phyloP scores from a whole-genome alignment of 768 basidiomycete species.

The Tricholomella constricta region DNA sequence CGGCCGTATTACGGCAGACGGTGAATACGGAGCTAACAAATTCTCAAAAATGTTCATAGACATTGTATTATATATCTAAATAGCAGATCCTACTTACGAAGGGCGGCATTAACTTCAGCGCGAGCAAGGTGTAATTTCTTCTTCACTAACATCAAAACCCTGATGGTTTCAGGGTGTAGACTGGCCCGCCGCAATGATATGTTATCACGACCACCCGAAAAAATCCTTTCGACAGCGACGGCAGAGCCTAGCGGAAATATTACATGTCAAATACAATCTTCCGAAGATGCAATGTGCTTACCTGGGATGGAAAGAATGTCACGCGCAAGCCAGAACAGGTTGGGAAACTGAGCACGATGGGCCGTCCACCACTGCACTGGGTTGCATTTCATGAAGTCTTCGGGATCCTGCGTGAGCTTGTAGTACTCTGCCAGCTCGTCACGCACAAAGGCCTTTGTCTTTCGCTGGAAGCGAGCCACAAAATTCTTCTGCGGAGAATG shows the following conservation, averaged over 20 bases:
- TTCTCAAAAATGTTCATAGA: too few species aligned
- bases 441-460: background rate
- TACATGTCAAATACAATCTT: background rate
- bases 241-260: conserved; percentile 21
- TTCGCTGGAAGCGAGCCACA: background rate
- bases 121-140: background rate
- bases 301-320: conserved; percentile 24
- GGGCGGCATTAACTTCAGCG: background rate
- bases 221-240: conserved; percentile 22
- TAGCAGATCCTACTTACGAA: background rate
- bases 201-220: conserved; percentile 22
- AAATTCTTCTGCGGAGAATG: background rate
- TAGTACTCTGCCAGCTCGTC: conserved; percentile 28
- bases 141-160: background rate
- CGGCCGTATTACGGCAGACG: background rate
- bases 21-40: background rate
- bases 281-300: conserved; percentile 1
- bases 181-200: conserved; percentile 21
- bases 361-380: conserved; percentile 34
- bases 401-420: conserved; percentile 19
- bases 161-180: conserved; percentile 23
- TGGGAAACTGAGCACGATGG: conserved; percentile 14
- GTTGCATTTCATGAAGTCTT: conserved; percentile 29
- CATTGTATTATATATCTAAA: background rate
- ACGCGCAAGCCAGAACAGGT: conserved; percentile 18